phyloP scores from a whole-genome alignment of 306 rosid genomes.

The Aeschynomene evenia region DNA sequence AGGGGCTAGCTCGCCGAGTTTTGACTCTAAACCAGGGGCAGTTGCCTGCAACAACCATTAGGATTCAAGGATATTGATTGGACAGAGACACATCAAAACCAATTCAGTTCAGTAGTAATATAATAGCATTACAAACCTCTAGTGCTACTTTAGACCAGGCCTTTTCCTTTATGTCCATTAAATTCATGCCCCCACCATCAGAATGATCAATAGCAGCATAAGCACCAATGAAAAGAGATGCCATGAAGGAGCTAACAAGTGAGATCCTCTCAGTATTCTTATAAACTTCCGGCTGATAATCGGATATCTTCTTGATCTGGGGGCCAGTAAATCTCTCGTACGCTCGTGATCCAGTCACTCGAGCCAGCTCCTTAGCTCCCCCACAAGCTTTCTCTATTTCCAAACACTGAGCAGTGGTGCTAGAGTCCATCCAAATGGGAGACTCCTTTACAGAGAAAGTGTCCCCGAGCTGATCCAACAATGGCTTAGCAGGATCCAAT shows the following conservation, averaged over 20 bases:
- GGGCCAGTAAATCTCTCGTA: conserved; percentile 89
- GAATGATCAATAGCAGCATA: conserved; percentile 87
- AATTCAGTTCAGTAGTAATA: background rate
- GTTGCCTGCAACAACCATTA: conserved; percentile 61
- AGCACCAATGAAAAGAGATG: conserved; percentile 68
- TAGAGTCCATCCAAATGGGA: conserved; percentile 94
- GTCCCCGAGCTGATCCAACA: conserved; percentile 58
- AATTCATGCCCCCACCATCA: conserved; percentile 95
- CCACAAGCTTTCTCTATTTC: conserved; percentile 83
- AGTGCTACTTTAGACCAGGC: conserved; percentile 67
- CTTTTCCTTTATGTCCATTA: conserved; percentile 78
- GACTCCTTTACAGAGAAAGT: conserved; percentile 72
- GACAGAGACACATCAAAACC: background rate
- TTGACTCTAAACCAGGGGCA: conserved; percentile 78
- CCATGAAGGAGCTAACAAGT: conserved; percentile 93
- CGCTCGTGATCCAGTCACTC: conserved; percentile 78
- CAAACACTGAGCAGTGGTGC: conserved; percentile 82
- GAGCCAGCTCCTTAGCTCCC: conserved; percentile 80
- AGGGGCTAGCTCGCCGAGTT: conserved; percentile 83
- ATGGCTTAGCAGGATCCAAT: conserved; percentile 58
- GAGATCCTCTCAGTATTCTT: conserved; percentile 84
- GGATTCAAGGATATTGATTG: conserved; percentile 12
- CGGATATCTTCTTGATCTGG: conserved; percentile 78
- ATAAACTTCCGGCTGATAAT: conserved; percentile 61
- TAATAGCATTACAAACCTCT: conserved; percentile 52